Base-by-base conservation (phyloP, 2,329 filamentous ascomycete species). In the Monosporascus sp. region DNA sequence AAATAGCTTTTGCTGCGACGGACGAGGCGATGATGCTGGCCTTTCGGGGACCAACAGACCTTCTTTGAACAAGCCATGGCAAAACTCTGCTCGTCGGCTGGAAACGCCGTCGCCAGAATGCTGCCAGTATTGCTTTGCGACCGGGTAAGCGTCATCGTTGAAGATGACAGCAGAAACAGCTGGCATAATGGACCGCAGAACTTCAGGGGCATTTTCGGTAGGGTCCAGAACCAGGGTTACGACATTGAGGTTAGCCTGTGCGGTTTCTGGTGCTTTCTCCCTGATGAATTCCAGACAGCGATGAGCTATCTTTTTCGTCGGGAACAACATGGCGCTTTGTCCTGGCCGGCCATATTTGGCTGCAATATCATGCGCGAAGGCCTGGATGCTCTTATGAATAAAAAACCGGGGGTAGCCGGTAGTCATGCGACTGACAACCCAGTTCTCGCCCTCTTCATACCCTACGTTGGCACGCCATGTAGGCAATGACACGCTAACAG, bases 331-430 rank as follows among this genome's bases (percentile, higher is more conserved):
- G 37, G 90, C 89, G 54, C 83, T 78, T 60, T 88, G 81, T 14
- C 79, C 79, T 1, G 78, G 68, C 27, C 74, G 76, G 43, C 87
- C 88, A 72, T 88, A 78, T 49, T 78, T 81, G 35, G 78, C 75
- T 20, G 87, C 72, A 48, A 97, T 84, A 50, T 87, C 83, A 48
- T 76, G 72, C 16, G 85, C 86, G 55, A 99, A 85, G 37, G 82
- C 82, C 59, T 85, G 78, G 59, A 97, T 96, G 60, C 80, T 85
- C 64, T 86, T 88, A 71, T 97, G 91, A 57, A 97, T 86, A 72
- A 96, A 97, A 76, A 97, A 99, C 51, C 92, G 90, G 56, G 94
- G 94, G 71, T 99, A 99, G 37, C 94, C 94, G 45, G 89, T 95
- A 59, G 83, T 80, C 91, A 99, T 88, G 67, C 86, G 87, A 58